Evolutionary conservation across 2,329 filamentous ascomycete species (phyloP).

Genomic region (Aspergillus floridensis): DNA sequence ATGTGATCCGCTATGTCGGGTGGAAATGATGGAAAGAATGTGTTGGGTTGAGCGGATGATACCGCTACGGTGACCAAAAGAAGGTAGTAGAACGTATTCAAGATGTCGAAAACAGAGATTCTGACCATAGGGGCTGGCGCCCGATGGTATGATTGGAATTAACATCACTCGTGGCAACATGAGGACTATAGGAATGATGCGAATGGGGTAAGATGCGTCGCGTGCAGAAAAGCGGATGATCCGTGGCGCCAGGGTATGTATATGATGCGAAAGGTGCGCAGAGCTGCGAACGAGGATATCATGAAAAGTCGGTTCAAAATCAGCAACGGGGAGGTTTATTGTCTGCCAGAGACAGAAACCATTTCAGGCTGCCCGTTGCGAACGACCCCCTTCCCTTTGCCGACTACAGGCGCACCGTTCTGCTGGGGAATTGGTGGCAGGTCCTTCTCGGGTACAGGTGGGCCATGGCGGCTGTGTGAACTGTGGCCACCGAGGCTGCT

Average conservation of each 20-base stretch:
- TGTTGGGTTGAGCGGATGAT: constrained; percentile 1
- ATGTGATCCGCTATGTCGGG: constrained; percentile 12
- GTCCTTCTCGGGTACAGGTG: constrained; percentile 29
- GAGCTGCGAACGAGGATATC: constrained; percentile 21
- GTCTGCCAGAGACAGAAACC: constrained; percentile 6
- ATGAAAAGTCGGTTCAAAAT: constrained; percentile 18
- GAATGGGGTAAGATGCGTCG: constrained; percentile 18
- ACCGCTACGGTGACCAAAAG: constrained; percentile 9
- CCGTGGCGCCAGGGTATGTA: constrained; percentile 14
- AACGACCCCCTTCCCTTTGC: constrained; percentile 27
- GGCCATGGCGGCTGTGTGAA: constrained; percentile 46
- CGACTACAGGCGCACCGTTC: constrained; percentile 12
- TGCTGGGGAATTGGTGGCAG: constrained; percentile 27
- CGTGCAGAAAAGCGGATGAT: constrained; percentile 14
- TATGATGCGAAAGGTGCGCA: constrained; percentile 15
- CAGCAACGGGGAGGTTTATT: neutral
- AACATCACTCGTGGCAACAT: constrained; percentile 36
- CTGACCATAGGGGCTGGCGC: constrained; percentile 15
- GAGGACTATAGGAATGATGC: constrained; percentile 22
- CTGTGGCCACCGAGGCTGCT: constrained; percentile 63
- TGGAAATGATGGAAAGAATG: constrained; percentile 9
- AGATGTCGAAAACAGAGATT: constrained; percentile 10
- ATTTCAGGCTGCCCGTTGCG: constrained; percentile 8
- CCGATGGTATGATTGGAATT: constrained; percentile 23
- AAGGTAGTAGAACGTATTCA: constrained; percentile 9